Conservation (phyloP, 2,329 filamentous ascomycete genomes). For the Calonectria ilicicola region DNA sequence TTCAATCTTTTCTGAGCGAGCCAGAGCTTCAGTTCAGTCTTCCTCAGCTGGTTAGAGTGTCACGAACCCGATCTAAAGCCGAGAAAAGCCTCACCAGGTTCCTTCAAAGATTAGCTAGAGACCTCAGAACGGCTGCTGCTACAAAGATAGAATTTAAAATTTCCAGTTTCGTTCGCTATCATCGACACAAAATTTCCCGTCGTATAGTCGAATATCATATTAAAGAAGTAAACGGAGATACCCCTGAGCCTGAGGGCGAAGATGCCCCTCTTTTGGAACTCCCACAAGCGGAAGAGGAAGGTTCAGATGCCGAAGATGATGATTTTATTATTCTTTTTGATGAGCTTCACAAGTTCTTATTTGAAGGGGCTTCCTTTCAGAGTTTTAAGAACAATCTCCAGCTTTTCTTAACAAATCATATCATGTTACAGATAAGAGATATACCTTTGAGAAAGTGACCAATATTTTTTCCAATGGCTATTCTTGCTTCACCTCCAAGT, state of each 20-base stretch:
- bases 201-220: background rate
- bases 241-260: background rate
- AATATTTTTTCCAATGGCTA: background rate
- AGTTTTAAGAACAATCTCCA: background rate
- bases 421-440: background rate
- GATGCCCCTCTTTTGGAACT: background rate
- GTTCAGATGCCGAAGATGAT: background rate
- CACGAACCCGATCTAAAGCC: background rate
- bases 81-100: background rate
- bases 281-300: background rate
- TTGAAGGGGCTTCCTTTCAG: background rate
- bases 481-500: background rate
- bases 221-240: background rate
- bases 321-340: background rate
- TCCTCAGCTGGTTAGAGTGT: background rate
- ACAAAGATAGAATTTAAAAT: background rate
- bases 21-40: background rate
- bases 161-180: background rate
- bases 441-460: background rate
- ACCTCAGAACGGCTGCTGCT: background rate
- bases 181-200: background rate
- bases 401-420: background rate
- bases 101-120: background rate
- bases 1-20: background rate
- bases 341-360: background rate